Base-by-base conservation (phyloP, 257 asterid species). In the Petrea volubilis region DNA sequence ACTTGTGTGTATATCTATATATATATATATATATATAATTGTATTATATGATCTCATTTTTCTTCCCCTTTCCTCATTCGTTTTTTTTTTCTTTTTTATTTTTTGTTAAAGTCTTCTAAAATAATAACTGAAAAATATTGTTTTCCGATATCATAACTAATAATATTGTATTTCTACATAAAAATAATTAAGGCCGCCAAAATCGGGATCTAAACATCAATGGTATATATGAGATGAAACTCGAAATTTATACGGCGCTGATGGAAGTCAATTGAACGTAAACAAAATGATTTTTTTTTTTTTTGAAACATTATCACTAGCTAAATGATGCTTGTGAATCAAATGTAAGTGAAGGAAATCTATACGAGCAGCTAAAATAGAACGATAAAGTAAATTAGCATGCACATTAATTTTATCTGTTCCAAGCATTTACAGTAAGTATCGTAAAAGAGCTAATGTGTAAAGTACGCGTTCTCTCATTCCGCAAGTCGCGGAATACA, bases 21-120 rank as follows among this genome's bases (percentile, higher is more conserved):
- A 31, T 28, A 47, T 62, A 43, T 41, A 25, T 55, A n/a, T n/a
- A n/a, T n/a, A n/a, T n/a, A n/a, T n/a, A n/a, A n/a, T n/a, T n/a
- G n/a, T n/a, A n/a, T n/a, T 38, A 10, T 55, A 7, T 2, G 18
- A 24, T 36, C 33, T 36, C 13, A 71, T 60, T 50, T 58, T 11
- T 18, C 28, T 0, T 41, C 34, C 12, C 24, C 15, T 29, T 23
- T 0, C 28, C 9, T 60, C 24, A 70, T 58, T 70, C 60, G 44
- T 50, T 58, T 58, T 69, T 70, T 58, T 36, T 24, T 29, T 29
- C 21, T n/a, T n/a, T n/a, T n/a, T n/a, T n/a, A n/a, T n/a, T n/a
- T n/a, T n/a, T n/a, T n/a, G n/a, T n/a, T n/a, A n/a, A n/a, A n/a
- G n/a, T n/a, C n/a, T 7, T 21, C 31, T 3, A 18, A n/a, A 17